Percentiles rank a stretch among this genome's conserved stretches.
Evolutionary conservation across 1,139 yeast genomes (phyloP).

Genomic region (Diutina sp.): DNA sequence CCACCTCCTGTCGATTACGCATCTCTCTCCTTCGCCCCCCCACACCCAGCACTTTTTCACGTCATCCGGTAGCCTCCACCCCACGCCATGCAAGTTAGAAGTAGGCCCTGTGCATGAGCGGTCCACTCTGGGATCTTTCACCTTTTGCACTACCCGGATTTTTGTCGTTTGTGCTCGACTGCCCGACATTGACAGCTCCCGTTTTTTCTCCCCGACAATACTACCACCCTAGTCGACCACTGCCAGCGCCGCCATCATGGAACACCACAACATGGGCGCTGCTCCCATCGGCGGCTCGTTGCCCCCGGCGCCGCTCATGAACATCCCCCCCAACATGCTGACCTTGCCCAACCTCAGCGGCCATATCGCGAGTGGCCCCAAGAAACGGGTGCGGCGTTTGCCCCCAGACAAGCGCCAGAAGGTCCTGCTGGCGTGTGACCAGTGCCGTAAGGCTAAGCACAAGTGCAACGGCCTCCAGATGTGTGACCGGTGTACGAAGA

Average conservation of each 20-base stretch:
- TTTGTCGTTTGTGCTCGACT: background rate
- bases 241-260: background rate
- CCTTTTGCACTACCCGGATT: background rate
- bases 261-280: background rate
- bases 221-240: background rate
- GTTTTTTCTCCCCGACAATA: background rate
- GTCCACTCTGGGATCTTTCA: background rate
- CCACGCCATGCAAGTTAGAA: background rate
- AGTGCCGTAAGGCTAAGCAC: background rate
- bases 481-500: background rate
- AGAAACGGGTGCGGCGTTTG: slow-evolving; percentile 1
- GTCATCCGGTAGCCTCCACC: background rate
- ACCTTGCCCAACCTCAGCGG: background rate
- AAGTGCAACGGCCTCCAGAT: background rate
- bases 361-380: background rate
- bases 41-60: no score
- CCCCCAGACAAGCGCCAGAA: slow-evolving; percentile 1
- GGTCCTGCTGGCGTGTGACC: slow-evolving; percentile 1
- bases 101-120: background rate
- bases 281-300: background rate
- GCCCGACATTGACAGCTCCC: background rate
- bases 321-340: background rate
- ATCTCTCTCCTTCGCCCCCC: no score
- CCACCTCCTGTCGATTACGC: no score
- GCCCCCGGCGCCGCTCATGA: background rate